A percentile compares a stretch with the other conserved stretches of the same genome.
Evolutionary conservation across 1,284 basidiomycete species (phyloP).

Genomic region (Pseudozyma tsukubaensis): DNA sequence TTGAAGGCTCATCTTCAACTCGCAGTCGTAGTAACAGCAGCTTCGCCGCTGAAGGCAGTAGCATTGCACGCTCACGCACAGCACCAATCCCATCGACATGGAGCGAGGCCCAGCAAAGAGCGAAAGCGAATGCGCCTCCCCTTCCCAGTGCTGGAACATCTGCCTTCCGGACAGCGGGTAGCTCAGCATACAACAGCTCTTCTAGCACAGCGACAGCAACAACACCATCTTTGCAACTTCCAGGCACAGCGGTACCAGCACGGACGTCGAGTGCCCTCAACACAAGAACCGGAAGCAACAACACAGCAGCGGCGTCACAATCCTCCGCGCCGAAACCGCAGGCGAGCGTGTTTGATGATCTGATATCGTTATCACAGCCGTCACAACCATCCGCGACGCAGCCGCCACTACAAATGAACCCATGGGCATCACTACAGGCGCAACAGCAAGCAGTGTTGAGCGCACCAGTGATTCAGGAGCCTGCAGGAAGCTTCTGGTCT

Average conservation of each 20-base stretch:
- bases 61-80: slow-evolving; percentile 50
- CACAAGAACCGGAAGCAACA: slow-evolving; percentile 10
- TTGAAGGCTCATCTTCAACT: slow-evolving; percentile 6
- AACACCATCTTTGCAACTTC: slow-evolving; percentile 18
- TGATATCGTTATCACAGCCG: slow-evolving; percentile 39
- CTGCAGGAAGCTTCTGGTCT: slow-evolving; percentile 42
- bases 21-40: background rate
- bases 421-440: slow-evolving; percentile 44
- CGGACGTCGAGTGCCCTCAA: slow-evolving; percentile 42
- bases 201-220: slow-evolving; percentile 2
- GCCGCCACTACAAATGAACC: slow-evolving; percentile 53
- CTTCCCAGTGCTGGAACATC: slow-evolving; percentile 23
- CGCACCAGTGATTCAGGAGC: slow-evolving; percentile 42
- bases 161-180: slow-evolving; percentile 6
- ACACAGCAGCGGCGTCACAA: slow-evolving; percentile 8
- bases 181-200: background rate
- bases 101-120: slow-evolving; percentile 49
- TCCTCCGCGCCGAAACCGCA: slow-evolving; percentile 21
- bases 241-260: slow-evolving; percentile 18
- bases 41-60: slow-evolving; percentile 17
- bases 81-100: slow-evolving; percentile 55
- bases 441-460: slow-evolving; percentile 44
- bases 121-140: slow-evolving; percentile 28
- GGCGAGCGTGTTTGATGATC: slow-evolving; percentile 54
- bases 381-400: slow-evolving; percentile 22